These are phyloP conservation scores for Tubosaeta sp. DNA, from an alignment of 768 basidiomycete species.

Conservation along the genomic window DNA sequence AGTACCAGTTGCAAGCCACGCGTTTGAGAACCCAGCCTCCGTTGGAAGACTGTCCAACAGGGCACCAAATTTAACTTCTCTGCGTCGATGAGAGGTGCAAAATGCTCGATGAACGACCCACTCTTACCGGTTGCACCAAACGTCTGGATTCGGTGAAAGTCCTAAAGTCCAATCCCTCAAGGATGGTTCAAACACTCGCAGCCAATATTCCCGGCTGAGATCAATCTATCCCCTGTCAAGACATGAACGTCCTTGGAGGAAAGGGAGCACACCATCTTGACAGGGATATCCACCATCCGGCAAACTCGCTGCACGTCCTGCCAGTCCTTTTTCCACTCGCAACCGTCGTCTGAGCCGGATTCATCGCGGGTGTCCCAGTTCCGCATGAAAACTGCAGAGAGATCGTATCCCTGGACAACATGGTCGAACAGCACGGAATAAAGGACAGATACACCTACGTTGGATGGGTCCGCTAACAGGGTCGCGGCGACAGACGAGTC, in stretches of 20 bases:
- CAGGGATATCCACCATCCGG: conserved; percentile 65
- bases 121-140: conserved; percentile 79
- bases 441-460: conserved; percentile 38
- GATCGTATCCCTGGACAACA: conserved; percentile 60
- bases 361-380: conserved; percentile 94
- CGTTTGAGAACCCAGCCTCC: conserved; percentile 26
- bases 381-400: conserved; percentile 91
- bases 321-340: conserved; percentile 97
- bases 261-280: conserved; percentile 50
- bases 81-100: conserved; percentile 24
- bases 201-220: conserved; percentile 89
- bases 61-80: conserved; percentile 90
- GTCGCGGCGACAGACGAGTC: conserved; percentile 89
- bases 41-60: conserved; percentile 59
- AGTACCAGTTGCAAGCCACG: conserved; percentile 82
- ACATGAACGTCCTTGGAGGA: neutral
- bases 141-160: conserved; percentile 87
- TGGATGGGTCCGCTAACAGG: conserved; percentile 50
- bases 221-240: conserved; percentile 54
- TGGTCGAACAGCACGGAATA: neutral
- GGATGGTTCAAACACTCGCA: conserved; percentile 83
- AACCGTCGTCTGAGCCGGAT: conserved; percentile 71
- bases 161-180: conserved; percentile 74
- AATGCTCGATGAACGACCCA: too few relatives aligned
- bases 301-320: conserved; percentile 85